Base-by-base conservation (phyloP, 805 yeast species). In the Candida andamanensis region DNA sequence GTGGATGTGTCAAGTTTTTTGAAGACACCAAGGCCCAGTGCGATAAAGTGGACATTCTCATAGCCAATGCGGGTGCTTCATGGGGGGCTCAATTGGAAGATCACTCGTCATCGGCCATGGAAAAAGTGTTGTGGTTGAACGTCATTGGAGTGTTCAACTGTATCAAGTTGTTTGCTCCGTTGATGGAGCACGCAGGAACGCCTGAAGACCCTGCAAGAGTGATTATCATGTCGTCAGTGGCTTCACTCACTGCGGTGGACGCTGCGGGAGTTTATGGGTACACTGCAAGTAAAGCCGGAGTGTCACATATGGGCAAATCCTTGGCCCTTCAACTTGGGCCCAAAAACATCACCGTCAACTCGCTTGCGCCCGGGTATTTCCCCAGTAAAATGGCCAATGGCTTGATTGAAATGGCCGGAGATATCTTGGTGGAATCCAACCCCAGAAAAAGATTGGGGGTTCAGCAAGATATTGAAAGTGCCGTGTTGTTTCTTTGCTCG, bases 51-150 rank as follows among this genome's bases (percentile, higher is more conserved):
- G 76, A 81, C 52, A 78, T 81, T 39, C 63, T 81, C 40, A 66
- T 79, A 45, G 85, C 87, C 29, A 82, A 81, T 47, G 89, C 90
- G 5, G 90, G 90, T 18, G 86, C 87, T 6, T 58, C 80, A 10
- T 81, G 89, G 89, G 89, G 87, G 13, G 79, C 76, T 1, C 73
- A 73, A 9, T 54, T 82, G 29, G 76, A 65, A 23, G 56, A 59
- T 8, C 87, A 82, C 47, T 76, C 85, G 3, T 75, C 74, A 17
- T 39, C 57, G 3, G 85, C 84, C 2, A 52, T 81, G 42, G 73
- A 69, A 42, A 80, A 80, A 52, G 80, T 82, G 5, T 50, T 80
- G 49, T 69, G 67, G 29, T 67, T 82, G 45, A 81, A 81, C 45
- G 68, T 82, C 16, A 69, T 71, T 36, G 83, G 86, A 11, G 86